Conservation (phyloP, 257 asterid genomes). For the Ocimum tenuiflorum region DNA sequence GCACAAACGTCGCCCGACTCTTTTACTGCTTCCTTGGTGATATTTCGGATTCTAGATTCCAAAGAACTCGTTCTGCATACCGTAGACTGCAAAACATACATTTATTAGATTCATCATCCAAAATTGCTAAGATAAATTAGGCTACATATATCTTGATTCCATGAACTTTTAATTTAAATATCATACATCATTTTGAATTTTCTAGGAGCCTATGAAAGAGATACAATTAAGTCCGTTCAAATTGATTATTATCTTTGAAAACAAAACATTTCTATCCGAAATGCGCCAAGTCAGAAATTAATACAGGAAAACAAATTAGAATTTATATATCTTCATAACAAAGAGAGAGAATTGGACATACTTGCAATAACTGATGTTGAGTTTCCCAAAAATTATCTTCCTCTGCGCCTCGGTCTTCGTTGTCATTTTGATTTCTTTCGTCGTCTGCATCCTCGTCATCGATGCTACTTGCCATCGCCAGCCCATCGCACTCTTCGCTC, state of each 20-base stretch:
- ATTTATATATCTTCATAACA: background rate
- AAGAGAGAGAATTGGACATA: constrained; percentile 13
- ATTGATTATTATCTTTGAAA: background rate
- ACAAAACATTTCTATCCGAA: background rate
- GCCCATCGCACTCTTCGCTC: constrained; percentile 44
- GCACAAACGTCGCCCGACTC: constrained; percentile 35
- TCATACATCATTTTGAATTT: background rate
- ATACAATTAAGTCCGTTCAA: background rate
- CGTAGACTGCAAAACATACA: constrained; percentile 36
- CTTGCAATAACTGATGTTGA: constrained; percentile 62
- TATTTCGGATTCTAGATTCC: constrained; percentile 56
- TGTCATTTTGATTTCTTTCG: constrained; percentile 30
- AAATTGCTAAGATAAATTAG: background rate
- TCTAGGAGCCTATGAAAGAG: background rate
- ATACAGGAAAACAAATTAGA: background rate
- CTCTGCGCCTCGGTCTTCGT: constrained; percentile 14
- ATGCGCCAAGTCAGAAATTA: background rate
- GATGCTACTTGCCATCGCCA: constrained; percentile 31
- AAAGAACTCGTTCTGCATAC: constrained; percentile 62
- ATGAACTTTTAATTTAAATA: no score
- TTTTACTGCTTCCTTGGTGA: constrained; percentile 50
- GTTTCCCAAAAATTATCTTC: constrained; percentile 56
- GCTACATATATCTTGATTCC: no score
- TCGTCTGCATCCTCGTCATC: constrained; percentile 24
- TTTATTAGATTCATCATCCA: background rate